Evolutionary conservation across 1,284 basidiomycete species (phyloP).

Genomic region (Phenoliferia sp.): DNA sequence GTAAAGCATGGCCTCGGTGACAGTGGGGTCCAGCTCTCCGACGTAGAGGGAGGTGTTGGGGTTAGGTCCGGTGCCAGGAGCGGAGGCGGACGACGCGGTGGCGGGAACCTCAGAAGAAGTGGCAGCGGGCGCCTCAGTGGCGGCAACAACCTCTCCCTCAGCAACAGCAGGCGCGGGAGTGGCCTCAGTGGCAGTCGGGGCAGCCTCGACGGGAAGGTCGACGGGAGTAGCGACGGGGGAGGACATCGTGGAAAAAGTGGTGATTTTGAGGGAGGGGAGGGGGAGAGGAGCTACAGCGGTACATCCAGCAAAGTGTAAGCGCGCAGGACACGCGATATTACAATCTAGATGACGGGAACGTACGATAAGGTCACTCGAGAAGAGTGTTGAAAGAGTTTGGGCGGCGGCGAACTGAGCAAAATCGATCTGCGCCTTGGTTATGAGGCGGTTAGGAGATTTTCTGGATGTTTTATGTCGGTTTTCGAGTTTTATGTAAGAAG

Average conservation of each 20-base stretch:
- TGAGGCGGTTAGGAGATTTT: background rate
- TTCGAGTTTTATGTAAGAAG: background rate
- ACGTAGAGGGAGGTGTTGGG: constrained; percentile 70
- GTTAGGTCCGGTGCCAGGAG: constrained; percentile 15
- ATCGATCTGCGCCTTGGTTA: too few relatives aligned
- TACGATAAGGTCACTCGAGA: background rate
- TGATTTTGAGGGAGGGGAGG: background rate
- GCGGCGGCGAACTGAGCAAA: background rate
- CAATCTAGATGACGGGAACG: too few relatives aligned
- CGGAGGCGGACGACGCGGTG: constrained; percentile 14
- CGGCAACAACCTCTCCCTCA: background rate
- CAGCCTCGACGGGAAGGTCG: background rate
- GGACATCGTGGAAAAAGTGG: background rate
- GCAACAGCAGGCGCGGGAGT: background rate
- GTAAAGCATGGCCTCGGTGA: constrained; percentile 99
- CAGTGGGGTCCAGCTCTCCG: constrained; percentile 94
- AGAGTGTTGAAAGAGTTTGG: background rate
- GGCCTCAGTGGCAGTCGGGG: background rate
- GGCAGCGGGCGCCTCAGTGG: background rate
- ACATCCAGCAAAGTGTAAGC: too few relatives aligned
- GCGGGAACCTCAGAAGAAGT: constrained; percentile 20
- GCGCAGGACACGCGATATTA: too few relatives aligned
- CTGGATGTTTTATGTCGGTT: background rate
- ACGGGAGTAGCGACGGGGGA: constrained; percentile 8
- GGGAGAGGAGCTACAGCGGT: background rate